phyloP scores from a whole-genome alignment of 169 alveolate genomes.

The Cryptosporidium baileyi region DNA sequence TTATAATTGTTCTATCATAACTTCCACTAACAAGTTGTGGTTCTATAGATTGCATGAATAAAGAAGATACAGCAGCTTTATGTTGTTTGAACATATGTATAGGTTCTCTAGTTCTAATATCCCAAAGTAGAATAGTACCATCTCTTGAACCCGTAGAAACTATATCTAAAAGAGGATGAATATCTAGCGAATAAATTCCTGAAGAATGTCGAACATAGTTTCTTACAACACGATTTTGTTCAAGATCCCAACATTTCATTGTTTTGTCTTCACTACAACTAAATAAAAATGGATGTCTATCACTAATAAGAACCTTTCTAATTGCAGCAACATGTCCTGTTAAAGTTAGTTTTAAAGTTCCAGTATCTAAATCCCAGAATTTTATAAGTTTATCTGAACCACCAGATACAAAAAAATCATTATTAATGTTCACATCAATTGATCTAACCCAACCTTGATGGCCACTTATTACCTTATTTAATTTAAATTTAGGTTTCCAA shows the following conservation, averaged over 20 bases:
- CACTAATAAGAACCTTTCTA: slow-evolving; percentile 91
- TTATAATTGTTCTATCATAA: slow-evolving; percentile 91
- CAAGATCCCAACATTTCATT: slow-evolving; percentile 98
- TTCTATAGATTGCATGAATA: slow-evolving; percentile 90
- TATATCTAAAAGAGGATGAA: slow-evolving; percentile 96
- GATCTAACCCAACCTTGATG: slow-evolving; percentile 99
- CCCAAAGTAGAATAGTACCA: slow-evolving; percentile 98
- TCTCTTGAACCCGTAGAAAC: slow-evolving; percentile 98
- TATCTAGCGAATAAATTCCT: slow-evolving; percentile 93
- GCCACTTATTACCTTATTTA: slow-evolving; percentile 95
- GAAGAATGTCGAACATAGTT: slow-evolving; percentile 96
- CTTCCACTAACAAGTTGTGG: slow-evolving; percentile 97
- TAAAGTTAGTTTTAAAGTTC: slow-evolving; percentile 92
- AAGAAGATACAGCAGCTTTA: slow-evolving; percentile 90
- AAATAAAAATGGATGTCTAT: slow-evolving; percentile 96
- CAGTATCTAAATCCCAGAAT: slow-evolving; percentile 98
- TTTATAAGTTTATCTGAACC: slow-evolving; percentile 96
- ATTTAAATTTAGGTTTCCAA: slow-evolving; percentile 98
- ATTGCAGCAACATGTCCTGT: slow-evolving; percentile 97
- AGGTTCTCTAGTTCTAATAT: slow-evolving; percentile 94
- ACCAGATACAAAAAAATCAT: slow-evolving; percentile 96
- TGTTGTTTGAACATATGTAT: slow-evolving; percentile 94
- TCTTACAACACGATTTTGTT: slow-evolving; percentile 95
- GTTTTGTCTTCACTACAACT: slow-evolving; percentile 97
- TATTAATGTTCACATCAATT: slow-evolving; percentile 94